These are phyloP conservation scores for Phlyctochytrium arcticum DNA, from an alignment of 192 early-diverging fungal species.

Conservation along the genomic window DNA sequence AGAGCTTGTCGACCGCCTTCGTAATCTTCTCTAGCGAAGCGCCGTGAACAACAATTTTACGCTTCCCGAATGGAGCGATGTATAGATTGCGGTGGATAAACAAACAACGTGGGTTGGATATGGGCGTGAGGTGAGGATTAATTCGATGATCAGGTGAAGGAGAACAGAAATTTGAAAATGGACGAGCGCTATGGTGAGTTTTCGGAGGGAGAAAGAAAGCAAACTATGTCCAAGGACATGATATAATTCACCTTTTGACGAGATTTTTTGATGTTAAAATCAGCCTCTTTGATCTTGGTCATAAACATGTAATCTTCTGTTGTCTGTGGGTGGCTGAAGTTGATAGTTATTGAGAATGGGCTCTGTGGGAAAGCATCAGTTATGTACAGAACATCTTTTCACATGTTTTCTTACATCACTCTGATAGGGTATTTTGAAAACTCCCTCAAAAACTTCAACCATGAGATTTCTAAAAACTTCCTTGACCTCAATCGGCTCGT, in stretches of 20 bases:
- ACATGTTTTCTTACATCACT: not conserved
- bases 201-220: too few species aligned
- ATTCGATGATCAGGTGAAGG: too few species aligned
- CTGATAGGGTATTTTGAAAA: constrained; percentile 32
- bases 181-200: too few species aligned
- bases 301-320: constrained; percentile 61
- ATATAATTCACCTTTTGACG: constrained; percentile 52
- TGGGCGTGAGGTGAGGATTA: too few species aligned
- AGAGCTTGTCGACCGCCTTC: constrained; percentile 18
- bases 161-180: too few species aligned
- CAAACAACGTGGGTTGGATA: not conserved
- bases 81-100: not conserved
- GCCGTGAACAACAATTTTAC: constrained; percentile 19
- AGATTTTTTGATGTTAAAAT: constrained; percentile 48
- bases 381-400: not conserved
- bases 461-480: constrained; percentile 53
- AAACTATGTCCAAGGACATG: too few species aligned
- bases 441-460: constrained; percentile 25
- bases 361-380: constrained; percentile 15
- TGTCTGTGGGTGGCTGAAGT: constrained; percentile 50
- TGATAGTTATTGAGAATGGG: constrained; percentile 48
- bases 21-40: constrained; percentile 34
- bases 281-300: constrained; percentile 49
- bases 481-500: constrained; percentile 46
- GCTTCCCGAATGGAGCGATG: not conserved